Conservation (phyloP, 169 alveolate genomes). For the Plasmodium blacklocki region DNA sequence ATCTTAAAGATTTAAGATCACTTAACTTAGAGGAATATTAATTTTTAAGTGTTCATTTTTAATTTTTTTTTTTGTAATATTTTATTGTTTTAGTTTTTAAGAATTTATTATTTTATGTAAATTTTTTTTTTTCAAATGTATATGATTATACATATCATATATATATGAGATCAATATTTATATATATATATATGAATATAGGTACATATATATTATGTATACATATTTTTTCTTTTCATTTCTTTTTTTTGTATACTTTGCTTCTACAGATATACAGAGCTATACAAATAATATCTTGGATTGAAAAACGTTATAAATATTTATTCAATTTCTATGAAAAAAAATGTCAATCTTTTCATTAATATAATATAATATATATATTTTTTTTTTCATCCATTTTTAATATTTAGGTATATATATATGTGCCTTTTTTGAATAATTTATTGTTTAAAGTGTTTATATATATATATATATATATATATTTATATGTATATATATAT, state of each 20-base stretch:
- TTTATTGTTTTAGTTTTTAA: neutral
- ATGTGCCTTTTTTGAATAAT: too few relatives aligned
- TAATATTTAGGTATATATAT: too few relatives aligned
- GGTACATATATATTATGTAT: neutral
- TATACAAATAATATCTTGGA: constrained; percentile 51
- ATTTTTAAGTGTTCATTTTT: neutral
- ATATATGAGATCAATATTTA: neutral
- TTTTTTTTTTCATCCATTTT: too few relatives aligned
- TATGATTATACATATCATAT: constrained; percentile 1
- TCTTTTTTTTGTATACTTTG: too few relatives aligned
- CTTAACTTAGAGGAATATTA: constrained; percentile 54
- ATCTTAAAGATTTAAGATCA: neutral
- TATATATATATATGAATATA: too few relatives aligned
- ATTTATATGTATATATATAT: too few relatives aligned
- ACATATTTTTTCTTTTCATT: constrained; percentile 6
- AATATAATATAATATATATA: too few relatives aligned
- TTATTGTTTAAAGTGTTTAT: too few relatives aligned
- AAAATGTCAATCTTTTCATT: too few relatives aligned
- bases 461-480: too few relatives aligned
- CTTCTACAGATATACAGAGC: constrained; percentile 51
- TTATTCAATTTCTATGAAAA: too few relatives aligned
- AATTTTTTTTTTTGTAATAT: neutral
- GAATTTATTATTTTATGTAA: neutral
- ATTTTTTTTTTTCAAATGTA: neutral
- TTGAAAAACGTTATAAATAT: constrained; percentile 2